A percentile compares a stretch with the other conserved stretches of the same genome.
phyloP scores from a whole-genome alignment of 2,329 filamentous ascomycete genomes.

The Ophiosphaerella herpotricha region DNA sequence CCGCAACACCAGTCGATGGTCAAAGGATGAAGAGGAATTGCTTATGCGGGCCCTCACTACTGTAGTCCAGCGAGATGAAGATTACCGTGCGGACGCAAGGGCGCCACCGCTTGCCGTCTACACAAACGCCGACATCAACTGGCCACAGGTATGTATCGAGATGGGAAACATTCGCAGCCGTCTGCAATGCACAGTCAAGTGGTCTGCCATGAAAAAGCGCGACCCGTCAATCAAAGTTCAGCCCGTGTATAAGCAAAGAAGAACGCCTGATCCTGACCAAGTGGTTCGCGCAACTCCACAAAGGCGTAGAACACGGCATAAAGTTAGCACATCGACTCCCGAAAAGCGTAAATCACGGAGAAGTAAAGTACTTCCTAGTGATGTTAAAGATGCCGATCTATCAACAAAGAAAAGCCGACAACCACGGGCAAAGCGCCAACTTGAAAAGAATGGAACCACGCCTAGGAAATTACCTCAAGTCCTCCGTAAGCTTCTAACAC shows the following conservation, averaged over 20 bases:
- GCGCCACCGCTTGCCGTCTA: constrained; percentile 38
- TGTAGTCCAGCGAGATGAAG: constrained; percentile 55
- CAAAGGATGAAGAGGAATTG: constrained; percentile 61
- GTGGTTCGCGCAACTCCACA: background rate
- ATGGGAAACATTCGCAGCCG: constrained; percentile 67
- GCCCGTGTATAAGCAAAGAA: constrained; percentile 19
- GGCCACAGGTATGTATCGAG: constrained; percentile 65
- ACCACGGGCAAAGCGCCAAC: background rate
- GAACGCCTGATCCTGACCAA: constrained; percentile 3
- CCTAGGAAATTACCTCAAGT: no score
- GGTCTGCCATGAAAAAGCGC: constrained; percentile 50
- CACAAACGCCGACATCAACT: constrained; percentile 64
- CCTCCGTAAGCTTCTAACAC: no score
- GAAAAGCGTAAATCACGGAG: background rate
- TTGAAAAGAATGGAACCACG: no score
- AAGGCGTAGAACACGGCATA: background rate
- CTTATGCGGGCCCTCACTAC: constrained; percentile 60
- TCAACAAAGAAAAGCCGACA: background rate
- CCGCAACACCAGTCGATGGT: constrained; percentile 62
- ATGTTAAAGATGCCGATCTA: background rate
- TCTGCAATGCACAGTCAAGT: constrained; percentile 71
- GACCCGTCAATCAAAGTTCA: constrained; percentile 8
- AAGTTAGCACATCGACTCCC: background rate
- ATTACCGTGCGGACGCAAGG: constrained; percentile 20
- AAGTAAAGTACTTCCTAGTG: background rate